Base-by-base conservation (phyloP, 495 filamentous ascomycete genomes). In the Daldinia childiae region DNA sequence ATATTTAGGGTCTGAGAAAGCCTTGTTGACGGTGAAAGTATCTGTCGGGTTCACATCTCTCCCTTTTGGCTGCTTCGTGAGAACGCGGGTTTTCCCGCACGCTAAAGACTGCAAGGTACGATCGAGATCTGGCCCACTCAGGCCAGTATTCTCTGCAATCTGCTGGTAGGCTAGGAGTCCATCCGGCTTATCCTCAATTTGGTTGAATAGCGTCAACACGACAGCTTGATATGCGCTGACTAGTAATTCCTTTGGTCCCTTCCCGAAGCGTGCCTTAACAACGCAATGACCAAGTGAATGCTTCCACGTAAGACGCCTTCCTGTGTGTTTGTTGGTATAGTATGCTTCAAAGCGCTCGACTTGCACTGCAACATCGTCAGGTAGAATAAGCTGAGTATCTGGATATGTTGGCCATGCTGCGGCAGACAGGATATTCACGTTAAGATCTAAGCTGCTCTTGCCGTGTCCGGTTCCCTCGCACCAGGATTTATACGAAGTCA, bases 21-120 rank as follows among this genome's bases (percentile, higher is more conserved):
- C 76, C 27, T 83, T 69, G 79, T 98, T 98, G 67, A 95, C 87
- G 0, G 84, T 84, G 75, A 99, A 99, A 12, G 87, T 88, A 77
- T 99, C 95, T 4, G 86, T 91, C 1, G 80, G 70, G 58, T 86
- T 84, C 57, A 99, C 90, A 0, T 98, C 93, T 43, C 89, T 87
- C 54, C 93, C 91, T 78, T 92, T 93, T 30, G 95, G 96, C 58
- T 87, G 85, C 80, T 99, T 99, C 57, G 76, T 84, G 17, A 99
- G 85, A n/a, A 98, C 92, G 3, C 93, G 91, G 58, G 90, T 87
- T 77, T 92, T 93, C 61, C 91, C 95, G 73, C 94, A 97, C 32
- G 96, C 95, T 11, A 99, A 87, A 30, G 92, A 96, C 81, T 99
- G 95, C 6, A 99, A 86, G 0, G 95, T 98, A 64, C 95, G 91